Base-by-base conservation (phyloP, 805 yeast genomes). In the Hanseniaspora lindneri region DNA sequence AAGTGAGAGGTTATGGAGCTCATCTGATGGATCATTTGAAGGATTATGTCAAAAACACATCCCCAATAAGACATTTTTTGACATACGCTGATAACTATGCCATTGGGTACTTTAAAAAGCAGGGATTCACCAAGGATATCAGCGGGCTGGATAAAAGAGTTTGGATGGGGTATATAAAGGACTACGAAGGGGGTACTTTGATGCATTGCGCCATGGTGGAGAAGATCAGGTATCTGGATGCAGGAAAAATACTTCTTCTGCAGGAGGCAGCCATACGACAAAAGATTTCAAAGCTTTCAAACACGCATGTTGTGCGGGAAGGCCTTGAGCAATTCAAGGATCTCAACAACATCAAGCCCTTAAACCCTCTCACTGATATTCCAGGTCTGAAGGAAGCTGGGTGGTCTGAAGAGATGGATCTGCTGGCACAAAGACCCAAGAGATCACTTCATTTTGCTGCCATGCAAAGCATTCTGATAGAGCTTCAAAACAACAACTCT, bases 61-160 rank as follows among this genome's bases (percentile, higher is more conserved):
- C 94, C 8, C 83, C 81, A 24, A 80, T 89, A 50, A 79, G 78
- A 65, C 80, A 89, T 62, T 89, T 89, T 60, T 65, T 89, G 53
- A 89, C 97, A 1, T 89, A 92, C 67, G 99, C 99, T 3, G 99
- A 92, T 70, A 92, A 92, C 66, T 92, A 92, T 64, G 99, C 99
- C 50, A 89, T 92, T 64, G 99, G 99, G 2, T 92, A 89, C 64
- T 92, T 92, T 72, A 89, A 89, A 59, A 92, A 92, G 60, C 99
- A 92, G 66, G 99, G 99, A 1, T 92, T 92, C 65, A 88, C 96
- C 16, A 92, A 92, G 62, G 96, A 89, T 52, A 83, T 92, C 33
- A 74, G 95, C 7, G 49, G 49, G 2, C 72, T 92, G 50, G 92
- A 89, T 32, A 82, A 80, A 54, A 75, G 77, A 44, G 73, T 80